Base-by-base conservation (phyloP, 805 yeast genomes). In the Barnettozyma californica region DNA sequence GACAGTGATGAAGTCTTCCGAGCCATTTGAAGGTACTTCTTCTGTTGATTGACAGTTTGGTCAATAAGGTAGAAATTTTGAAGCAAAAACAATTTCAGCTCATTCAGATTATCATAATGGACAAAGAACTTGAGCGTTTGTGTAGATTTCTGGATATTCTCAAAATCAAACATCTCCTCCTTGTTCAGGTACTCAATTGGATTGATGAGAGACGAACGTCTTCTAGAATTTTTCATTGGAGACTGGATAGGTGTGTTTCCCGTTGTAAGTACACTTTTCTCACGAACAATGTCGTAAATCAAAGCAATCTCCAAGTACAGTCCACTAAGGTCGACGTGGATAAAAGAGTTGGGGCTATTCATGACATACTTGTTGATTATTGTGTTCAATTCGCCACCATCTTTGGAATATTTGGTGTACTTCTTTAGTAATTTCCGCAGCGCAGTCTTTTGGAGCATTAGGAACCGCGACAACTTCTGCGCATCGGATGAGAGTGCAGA, bases 381-480 rank as follows among this genome's bases (percentile, higher is more conserved):
- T 58, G 62, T 36, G 54, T 59, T 48, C 49, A 54, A 25, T 47
- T 53, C 55, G 11, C 66, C 64, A 21, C 61, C 58, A 26, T 68
- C 65, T 2, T 59, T 43, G 3, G 77, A 70, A 63, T 76, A 75
- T 50, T 76, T 74, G 35, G 71, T 67, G 59, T 71, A 84, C 62
- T 88, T 87, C 67, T 88, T 87, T 58, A 87, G 70, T 44, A 87
- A 74, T 66, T 87, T 87, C 52, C 83, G 73, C 43, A 85, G 72
- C 6, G 81, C 95, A 3, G 88, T 81, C 58, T 83, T 81, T 60
- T 87, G 96, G 8, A 87, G 75, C 20, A 83, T 68, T 14, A 86
- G 77, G 60, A 84, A 87, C 52, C 88, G 73, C n/a, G 87, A 74
- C 42, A 87, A 67, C 52, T 82, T 77, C 57, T 83, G 87, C 25